Evolutionary conservation across 1,139 yeast genomes (phyloP).

Genomic region (Petasospora rhodanensis): DNA sequence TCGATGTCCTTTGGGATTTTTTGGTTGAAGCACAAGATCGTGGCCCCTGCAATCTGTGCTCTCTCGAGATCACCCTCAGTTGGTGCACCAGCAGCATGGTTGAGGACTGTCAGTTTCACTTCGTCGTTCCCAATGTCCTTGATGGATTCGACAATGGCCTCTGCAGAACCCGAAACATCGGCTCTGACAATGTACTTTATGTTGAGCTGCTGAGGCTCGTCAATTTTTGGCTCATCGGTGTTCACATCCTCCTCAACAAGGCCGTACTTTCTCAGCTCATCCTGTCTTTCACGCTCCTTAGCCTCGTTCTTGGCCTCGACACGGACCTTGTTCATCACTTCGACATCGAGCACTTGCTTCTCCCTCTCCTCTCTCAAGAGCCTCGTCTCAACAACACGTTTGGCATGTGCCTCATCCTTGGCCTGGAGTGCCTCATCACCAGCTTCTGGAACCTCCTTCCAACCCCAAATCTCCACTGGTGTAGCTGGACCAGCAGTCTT

Average conservation of each 20-base stretch:
- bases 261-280: conserved; percentile 55
- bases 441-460: conserved; percentile 91
- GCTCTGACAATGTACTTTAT: conserved; percentile 75
- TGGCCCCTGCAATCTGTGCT: conserved; percentile 73
- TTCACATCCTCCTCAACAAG: conserved; percentile 37
- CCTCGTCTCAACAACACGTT: conserved; percentile 67
- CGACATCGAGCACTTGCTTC: conserved; percentile 63
- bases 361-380: conserved; percentile 50
- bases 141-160: conserved; percentile 70
- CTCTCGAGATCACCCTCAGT: conserved; percentile 78
- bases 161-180: conserved; percentile 76
- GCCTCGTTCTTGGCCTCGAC: conserved; percentile 35
- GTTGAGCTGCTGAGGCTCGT: conserved; percentile 29
- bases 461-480: conserved; percentile 90
- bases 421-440: conserved; percentile 86
- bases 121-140: conserved; percentile 81
- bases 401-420: conserved; percentile 66
- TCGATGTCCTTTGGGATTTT: conserved; percentile 62
- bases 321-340: conserved; percentile 59
- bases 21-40: conserved; percentile 74
- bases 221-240: conserved; percentile 18
- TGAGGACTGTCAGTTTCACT: conserved; percentile 63
- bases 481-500: conserved; percentile 79
- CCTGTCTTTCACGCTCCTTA: conserved; percentile 46
- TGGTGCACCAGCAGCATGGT: conserved; percentile 80